These are phyloP conservation scores for Pseudocercospora cruenta DNA, from an alignment of 2,329 filamentous ascomycete genomes.

Conservation along the genomic window DNA sequence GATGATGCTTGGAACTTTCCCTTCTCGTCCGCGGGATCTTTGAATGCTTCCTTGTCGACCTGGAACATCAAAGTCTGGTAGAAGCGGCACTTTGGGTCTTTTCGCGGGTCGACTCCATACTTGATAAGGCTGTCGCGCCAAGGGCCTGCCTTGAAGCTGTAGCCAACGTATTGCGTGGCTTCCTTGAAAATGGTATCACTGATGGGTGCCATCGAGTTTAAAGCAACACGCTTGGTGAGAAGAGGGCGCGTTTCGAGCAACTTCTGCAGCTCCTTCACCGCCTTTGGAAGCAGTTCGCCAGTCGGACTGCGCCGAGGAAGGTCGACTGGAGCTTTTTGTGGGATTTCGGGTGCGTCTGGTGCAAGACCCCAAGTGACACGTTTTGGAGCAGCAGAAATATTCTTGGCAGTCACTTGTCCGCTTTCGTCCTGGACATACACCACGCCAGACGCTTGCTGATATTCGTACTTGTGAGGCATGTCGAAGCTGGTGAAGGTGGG, in stretches of 20 bases:
- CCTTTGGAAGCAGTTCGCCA: slow-evolving; percentile 58
- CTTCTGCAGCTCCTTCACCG: slow-evolving; percentile 65
- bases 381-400: slow-evolving; percentile 51
- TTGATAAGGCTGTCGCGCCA: slow-evolving; percentile 87
- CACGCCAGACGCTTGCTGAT: slow-evolving; percentile 83
- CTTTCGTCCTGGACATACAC: slow-evolving; percentile 61
- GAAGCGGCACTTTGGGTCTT: slow-evolving; percentile 71
- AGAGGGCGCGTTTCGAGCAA: slow-evolving; percentile 76
- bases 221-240: slow-evolving; percentile 81
- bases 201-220: slow-evolving; percentile 66
- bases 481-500: slow-evolving; percentile 35
- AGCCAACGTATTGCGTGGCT: slow-evolving; percentile 81
- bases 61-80: slow-evolving; percentile 93
- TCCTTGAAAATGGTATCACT: slow-evolving; percentile 66
- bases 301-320: slow-evolving; percentile 31
- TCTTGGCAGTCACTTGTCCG: slow-evolving; percentile 59
- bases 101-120: slow-evolving; percentile 84
- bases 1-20: slow-evolving; percentile 13
- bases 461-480: slow-evolving; percentile 62
- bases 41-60: slow-evolving; percentile 47
- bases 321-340: slow-evolving; percentile 62
- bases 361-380: slow-evolving; percentile 45
- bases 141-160: slow-evolving; percentile 89
- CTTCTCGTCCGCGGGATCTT: slow-evolving; percentile 18
- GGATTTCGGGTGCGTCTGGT: slow-evolving; percentile 65